These are phyloP conservation scores for Russula lepida DNA, from an alignment of 768 basidiomycete species.

Conservation along the genomic window DNA sequence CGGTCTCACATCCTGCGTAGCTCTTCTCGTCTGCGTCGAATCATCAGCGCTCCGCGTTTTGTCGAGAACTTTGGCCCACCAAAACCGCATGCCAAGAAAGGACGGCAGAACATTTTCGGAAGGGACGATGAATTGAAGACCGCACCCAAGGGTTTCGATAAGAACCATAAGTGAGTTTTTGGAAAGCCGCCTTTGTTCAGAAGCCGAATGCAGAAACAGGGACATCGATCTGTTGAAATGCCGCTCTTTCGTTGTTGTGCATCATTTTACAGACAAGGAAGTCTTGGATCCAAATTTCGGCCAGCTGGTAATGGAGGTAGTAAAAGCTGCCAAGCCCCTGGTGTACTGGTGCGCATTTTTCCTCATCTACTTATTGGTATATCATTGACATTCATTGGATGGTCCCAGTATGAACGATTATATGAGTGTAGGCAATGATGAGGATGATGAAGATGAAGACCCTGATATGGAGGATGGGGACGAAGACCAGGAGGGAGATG, in stretches of 20 bases:
- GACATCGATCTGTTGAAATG: constrained; percentile 91
- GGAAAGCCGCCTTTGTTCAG: neutral
- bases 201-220: constrained; percentile 29
- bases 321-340: constrained; percentile 34
- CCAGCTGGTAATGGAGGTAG: constrained; percentile 30
- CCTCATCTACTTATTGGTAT: neutral
- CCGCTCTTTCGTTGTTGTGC: constrained; percentile 62
- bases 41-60: constrained; percentile 65
- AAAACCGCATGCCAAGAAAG: constrained; percentile 49
- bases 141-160: constrained; percentile 85
- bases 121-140: constrained; percentile 81
- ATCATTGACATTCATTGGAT: neutral
- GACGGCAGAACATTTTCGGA: constrained; percentile 75
- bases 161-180: constrained; percentile 57
- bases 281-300: constrained; percentile 35
- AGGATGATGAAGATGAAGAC: constrained; percentile 12
- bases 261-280: constrained; percentile 37
- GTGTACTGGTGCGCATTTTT: constrained; percentile 26
- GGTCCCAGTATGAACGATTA: constrained; percentile 19
- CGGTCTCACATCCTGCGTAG: constrained; percentile 64
- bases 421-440: constrained; percentile 15
- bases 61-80: constrained; percentile 70
- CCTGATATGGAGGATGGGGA: constrained; percentile 1
- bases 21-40: constrained; percentile 50
- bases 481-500: neutral